These are phyloP conservation scores for Sclerotinia nivalis DNA, from an alignment of 2,329 filamentous ascomycete genomes.

Conservation along the genomic window DNA sequence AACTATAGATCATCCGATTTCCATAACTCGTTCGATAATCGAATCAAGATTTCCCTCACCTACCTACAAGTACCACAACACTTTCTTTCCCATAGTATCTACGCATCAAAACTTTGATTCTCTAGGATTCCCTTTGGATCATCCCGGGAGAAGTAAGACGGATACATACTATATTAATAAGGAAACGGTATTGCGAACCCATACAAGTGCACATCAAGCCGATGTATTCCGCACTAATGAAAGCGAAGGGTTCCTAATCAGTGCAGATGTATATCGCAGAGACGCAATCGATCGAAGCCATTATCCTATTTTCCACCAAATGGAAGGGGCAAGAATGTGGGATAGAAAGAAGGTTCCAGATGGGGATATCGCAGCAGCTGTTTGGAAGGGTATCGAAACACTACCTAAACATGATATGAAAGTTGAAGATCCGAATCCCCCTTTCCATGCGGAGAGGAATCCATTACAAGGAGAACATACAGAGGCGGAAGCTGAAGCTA, in stretches of 20 bases:
- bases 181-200: conserved; percentile 81
- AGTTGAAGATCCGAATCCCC: conserved; percentile 82
- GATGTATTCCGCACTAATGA: conserved; percentile 73
- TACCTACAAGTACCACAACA: conserved; percentile 74
- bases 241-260: conserved; percentile 81
- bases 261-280: conserved; percentile 90
- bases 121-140: conserved; percentile 84
- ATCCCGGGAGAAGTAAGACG: conserved; percentile 81
- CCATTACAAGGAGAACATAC: conserved; percentile 77
- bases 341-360: conserved; percentile 62
- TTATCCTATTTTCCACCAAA: conserved; percentile 97
- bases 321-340: conserved; percentile 94
- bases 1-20: conserved; percentile 85
- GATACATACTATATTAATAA: conserved; percentile 97
- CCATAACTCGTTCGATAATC: conserved; percentile 88
- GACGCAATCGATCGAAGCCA: conserved; percentile 95
- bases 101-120: conserved; percentile 93
- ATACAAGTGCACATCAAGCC: conserved; percentile 91
- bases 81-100: conserved; percentile 79
- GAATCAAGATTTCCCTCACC: conserved; percentile 80
- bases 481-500: conserved; percentile 74
- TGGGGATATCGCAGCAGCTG: conserved; percentile 61
- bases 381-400: conserved; percentile 68
- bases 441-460: conserved; percentile 75
- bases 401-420: conserved; percentile 73